Evolutionary conservation across 768 basidiomycete species (phyloP), one percentile per base, ranked within the genome.

Genomic region (Dentipellis fragilis): DNA sequence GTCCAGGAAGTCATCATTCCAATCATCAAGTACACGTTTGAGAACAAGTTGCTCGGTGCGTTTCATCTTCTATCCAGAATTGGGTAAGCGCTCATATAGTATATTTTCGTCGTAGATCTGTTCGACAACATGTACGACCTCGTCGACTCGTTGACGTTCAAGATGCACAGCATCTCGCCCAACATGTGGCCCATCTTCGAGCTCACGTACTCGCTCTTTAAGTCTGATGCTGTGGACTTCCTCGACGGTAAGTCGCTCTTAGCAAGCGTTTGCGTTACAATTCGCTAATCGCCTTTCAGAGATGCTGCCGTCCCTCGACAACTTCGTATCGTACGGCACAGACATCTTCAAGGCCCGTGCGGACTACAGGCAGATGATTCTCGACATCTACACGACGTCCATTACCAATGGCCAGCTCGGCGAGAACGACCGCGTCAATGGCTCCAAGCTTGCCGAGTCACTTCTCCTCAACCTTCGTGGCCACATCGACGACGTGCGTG

Each of bases 171-270:
- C 54, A 84, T 95, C 63, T 81, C 87, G 39, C 83, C 87, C 0
- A 79, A 75, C 61, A 85, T 94, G 85, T 94, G 92, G 93, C 84
- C 81, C 10, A 76, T 94, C 37, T 89, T 90, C 59, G 89, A 93
- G 70, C 69, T 83, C 59, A 93, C 87, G 0, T 92, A 91, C 69
- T 76, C 77, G 50, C 71, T 89, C 17, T 90, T 94, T 82, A 91
- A 90, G 68, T 74, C 78, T 14, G 87, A 89, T 35, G 90, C 89
- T 14, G 72, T 87, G 39, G 90, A 93, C 69, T 94, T 90, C 75
- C 75, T 94, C 54, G 89, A 93, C 62, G 91, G 91, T 9, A 55
- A 38, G 21, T 6, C 40, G 23, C 12, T 29, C 22, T 17, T 37
- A 21, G 35, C 12, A 56, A 57, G 54, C 36, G 10, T 7, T 10